phyloP scores from a whole-genome alignment of 2,329 filamentous ascomycete genomes.

The Neofusicoccum laricinum region DNA sequence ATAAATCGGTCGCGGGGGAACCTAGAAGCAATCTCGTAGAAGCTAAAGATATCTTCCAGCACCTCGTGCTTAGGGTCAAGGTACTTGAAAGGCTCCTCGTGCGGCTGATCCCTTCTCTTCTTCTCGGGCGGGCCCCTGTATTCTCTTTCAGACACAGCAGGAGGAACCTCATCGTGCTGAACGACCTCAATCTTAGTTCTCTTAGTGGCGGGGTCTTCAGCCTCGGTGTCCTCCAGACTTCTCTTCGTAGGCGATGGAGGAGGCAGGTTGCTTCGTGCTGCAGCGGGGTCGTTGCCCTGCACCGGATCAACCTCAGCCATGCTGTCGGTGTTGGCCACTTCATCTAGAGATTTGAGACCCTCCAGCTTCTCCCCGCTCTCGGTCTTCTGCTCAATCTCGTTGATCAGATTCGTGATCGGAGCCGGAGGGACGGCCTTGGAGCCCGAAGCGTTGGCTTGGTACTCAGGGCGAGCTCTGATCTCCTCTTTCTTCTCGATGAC shows the following conservation, averaged over 20 bases:
- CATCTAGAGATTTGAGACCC: slow-evolving; percentile 30
- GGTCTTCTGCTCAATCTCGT: slow-evolving; percentile 37
- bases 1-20: slow-evolving; percentile 93
- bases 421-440: slow-evolving; percentile 6
- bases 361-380: slow-evolving; percentile 25
- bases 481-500: slow-evolving; percentile 90
- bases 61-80: slow-evolving; percentile 71
- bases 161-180: slow-evolving; percentile 2
- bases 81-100: slow-evolving; percentile 95
- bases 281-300: slow-evolving; percentile 22
- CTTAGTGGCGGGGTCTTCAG: slow-evolving; percentile 28
- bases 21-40: slow-evolving; percentile 78
- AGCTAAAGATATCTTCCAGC: slow-evolving; percentile 72
- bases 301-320: slow-evolving; percentile 11
- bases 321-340: background rate
- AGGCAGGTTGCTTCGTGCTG: slow-evolving; percentile 23
- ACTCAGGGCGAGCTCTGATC: slow-evolving; percentile 47
- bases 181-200: slow-evolving; percentile 31
- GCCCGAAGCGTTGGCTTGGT: background rate
- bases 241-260: slow-evolving; percentile 33
- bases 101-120: slow-evolving; percentile 48
- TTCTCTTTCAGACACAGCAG: slow-evolving; percentile 18
- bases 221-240: slow-evolving; percentile 37
- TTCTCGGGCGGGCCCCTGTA: slow-evolving; percentile 22
- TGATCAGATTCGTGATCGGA: slow-evolving; percentile 30